Evolutionary conservation across 163 green algal genomes (phyloP).

Genomic region (Smithsoniella earleae): DNA sequence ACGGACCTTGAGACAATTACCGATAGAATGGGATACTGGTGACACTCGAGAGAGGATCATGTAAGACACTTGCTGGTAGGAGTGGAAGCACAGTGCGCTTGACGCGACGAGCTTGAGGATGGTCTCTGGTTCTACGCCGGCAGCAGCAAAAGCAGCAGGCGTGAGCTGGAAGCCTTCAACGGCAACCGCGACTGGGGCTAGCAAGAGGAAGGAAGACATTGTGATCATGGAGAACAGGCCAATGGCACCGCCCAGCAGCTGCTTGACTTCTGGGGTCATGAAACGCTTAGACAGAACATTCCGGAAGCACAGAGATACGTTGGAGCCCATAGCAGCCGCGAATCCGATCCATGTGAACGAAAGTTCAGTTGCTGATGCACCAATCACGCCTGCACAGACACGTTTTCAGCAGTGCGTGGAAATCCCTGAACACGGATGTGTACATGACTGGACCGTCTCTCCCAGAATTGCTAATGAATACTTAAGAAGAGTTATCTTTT

Average conservation of each 20-base stretch:
- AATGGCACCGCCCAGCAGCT: conserved; percentile 44
- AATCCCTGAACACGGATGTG: too few relatives aligned
- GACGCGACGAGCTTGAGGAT: conserved; percentile 36
- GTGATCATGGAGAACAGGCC: conserved; percentile 92
- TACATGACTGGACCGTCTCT: too few relatives aligned
- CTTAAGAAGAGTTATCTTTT: too few relatives aligned
- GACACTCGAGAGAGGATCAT: conserved; percentile 88
- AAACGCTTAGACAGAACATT: conserved; percentile 96
- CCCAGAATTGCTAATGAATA: too few relatives aligned
- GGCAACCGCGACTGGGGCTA: conserved; percentile 68
- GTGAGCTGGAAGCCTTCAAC: conserved; percentile 71
- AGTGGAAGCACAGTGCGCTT: conserved; percentile 78
- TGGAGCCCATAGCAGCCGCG: conserved; percentile 72
- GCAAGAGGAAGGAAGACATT: conserved; percentile 83
- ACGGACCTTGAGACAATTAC: conserved; percentile 86
- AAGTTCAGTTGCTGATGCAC: conserved; percentile 44
- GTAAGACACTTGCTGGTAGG: conserved; percentile 97
- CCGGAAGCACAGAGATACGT: conserved; percentile 88
- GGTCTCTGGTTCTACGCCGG: conserved; percentile 9
- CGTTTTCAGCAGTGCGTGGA: too few relatives aligned
- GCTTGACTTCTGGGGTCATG: conserved; percentile 50
- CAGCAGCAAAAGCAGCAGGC: conserved; percentile 43
- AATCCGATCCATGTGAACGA: conserved; percentile 81
- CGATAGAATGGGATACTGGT: conserved; percentile 92
- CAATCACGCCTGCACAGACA: conserved; percentile 38